Conservation (phyloP, 768 basidiomycete genomes). For the Leucogyrophana mollusca region DNA sequence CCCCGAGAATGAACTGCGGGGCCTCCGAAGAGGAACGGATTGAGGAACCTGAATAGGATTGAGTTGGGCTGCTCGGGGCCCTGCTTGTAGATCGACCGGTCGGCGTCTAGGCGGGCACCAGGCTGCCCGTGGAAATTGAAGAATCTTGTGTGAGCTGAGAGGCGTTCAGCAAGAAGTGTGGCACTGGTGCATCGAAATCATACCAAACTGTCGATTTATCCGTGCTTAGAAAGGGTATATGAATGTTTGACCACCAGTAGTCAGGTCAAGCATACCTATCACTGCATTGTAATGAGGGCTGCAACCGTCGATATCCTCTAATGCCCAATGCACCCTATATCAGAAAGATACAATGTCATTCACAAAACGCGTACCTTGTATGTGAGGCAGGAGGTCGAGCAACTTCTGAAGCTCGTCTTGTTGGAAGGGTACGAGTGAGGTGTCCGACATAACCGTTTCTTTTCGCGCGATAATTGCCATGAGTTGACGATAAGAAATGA, state of each 20-base stretch:
- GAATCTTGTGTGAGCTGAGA: not conserved
- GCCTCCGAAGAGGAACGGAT: not conserved
- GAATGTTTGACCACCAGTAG: too few species aligned
- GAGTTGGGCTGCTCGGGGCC: not conserved
- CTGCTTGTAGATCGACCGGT: not conserved
- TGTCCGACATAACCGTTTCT: conserved; percentile 2
- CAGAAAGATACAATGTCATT: not conserved
- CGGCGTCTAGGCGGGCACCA: conserved; percentile 2
- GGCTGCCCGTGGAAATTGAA: not conserved
- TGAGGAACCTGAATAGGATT: not conserved
- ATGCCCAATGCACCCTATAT: not conserved
- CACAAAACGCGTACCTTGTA: conserved; percentile 1
- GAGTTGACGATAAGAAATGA: not conserved
- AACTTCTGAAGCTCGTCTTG: conserved; percentile 4
- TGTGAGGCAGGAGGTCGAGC: conserved; percentile 1
- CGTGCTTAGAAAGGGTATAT: too few species aligned
- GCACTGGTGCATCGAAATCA: conserved; percentile 8
- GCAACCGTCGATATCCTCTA: not conserved
- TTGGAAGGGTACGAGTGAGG: conserved; percentile 7
- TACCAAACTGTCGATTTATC: too few species aligned
- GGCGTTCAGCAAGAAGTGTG: too few species aligned
- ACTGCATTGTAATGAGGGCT: not conserved
- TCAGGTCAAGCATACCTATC: conserved; percentile 2
- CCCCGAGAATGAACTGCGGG: not conserved
- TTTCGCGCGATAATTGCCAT: not conserved